Base-by-base conservation (phyloP, 2,329 filamentous ascomycete species). In the Didymella glomerata region DNA sequence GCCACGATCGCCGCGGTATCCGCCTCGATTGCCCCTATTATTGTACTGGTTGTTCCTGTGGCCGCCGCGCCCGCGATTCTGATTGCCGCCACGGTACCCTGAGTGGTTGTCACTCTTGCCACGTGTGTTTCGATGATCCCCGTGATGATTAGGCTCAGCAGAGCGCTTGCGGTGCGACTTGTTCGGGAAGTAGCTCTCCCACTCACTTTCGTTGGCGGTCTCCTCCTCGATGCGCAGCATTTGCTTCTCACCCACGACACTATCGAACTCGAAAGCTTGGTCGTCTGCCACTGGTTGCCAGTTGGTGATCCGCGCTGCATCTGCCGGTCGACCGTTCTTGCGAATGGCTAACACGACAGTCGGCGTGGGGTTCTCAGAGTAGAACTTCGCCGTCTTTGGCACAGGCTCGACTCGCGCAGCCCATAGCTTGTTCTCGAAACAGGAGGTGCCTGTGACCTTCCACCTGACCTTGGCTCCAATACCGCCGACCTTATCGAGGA, bases 401-500 rank as follows among this genome's bases (percentile, higher is more conserved):
- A 93, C 83, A 0, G 95, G 92, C 30, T 86, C 84, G 11, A 97
- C 86, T 42, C 88, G 85, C 16, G 90, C 92, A 5, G 94, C 95
- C 93, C 94, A 99, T 38, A 98, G 85, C 67, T 86, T 90, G 74
- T 93, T 89, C 60, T 97, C 90, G 65, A 86, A 88, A 65, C 85
- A 87, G 0, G 88, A 92, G 6, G 89, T 87, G 36, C 89, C 92
- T 0, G 88, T 90, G 4, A 97, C 89, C 75, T 91, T 87, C 92
- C 94, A 99, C 40, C 82, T 87, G 78, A 96, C 85, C 77, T 90
- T 94, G 68, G 86, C 88, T 32, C 93, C 92, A 71, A 97, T 87
- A 27, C 94, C 94, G 41, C 95, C 95, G 11, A 95, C 90, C 76
- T 92, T 95, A 51, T 90, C 85, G 30, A 97, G 80, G 22, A 96